Evolutionary conservation across 139 green algal genomes (phyloP), one percentile per base, ranked within the genome.

Genomic region (Micractinium sp.): DNA sequence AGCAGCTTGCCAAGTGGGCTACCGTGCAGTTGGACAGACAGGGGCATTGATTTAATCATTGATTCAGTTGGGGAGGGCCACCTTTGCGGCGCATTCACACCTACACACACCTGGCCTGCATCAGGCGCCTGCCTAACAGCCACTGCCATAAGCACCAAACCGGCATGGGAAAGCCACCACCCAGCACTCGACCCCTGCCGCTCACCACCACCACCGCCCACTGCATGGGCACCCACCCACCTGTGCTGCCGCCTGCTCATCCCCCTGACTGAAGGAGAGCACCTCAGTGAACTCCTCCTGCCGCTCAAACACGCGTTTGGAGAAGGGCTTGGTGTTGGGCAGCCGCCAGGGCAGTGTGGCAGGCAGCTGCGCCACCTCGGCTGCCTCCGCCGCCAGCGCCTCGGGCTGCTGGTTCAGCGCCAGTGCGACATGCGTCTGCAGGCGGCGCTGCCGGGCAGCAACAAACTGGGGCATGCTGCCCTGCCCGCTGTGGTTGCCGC

Each of bases 361-460:
- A 14, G 82, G 82, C 20, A 77, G 33, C 31, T 12, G 31, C 0
- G 66, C 86, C 39, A 85, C 74, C 38, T 67, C 78, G 12, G 86
- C 86, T 15, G 67, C 86, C 61, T 81, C 78, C 12, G 29, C 29
- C 0, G 74, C 67, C 33, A 66, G 38, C 25, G 74, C 86, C 38
- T 47, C 86, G 12, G 86, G 86, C 79, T 90, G 86, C 47, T 90
- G 86, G 23, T 27, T 53, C 86, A 90, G 41, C 14, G 63, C 61
- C 39, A 82, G 38, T 0, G 86, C 86, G 3, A 90, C 86, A 16
- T 85, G 19, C 22, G 86, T 90, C 61, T 90, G 75, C 78, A 90
- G 66, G 36, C 86, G 78, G 19, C 86, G 86, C 74, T 85, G 74
- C 20, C 86, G 86, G 2, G 86, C 78, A 0, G 56, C 79, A 19